A percentile compares a stretch with the other conserved stretches of the same genome.
phyloP scores from a whole-genome alignment of 768 basidiomycete genomes.

The Pisolithus sp. region DNA sequence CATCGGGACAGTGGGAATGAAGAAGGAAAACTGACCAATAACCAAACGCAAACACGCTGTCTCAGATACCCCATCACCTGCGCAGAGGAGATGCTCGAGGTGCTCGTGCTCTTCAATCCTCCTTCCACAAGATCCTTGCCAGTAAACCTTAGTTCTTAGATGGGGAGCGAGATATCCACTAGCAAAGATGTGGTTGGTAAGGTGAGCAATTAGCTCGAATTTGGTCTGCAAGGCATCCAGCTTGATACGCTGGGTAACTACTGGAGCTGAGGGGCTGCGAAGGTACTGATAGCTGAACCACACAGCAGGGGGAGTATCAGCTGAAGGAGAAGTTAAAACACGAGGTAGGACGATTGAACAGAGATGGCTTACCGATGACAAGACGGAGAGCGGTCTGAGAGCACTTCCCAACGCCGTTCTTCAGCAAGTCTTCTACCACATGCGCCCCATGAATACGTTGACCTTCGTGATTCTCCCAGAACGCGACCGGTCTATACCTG shows the following conservation, averaged over 20 bases:
- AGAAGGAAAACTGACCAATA: constrained; percentile 9
- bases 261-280: constrained; percentile 24
- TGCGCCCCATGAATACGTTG: constrained; percentile 31
- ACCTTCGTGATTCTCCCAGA: constrained; percentile 40
- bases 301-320: constrained; percentile 33
- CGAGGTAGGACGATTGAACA: neutral
- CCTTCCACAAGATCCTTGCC: constrained; percentile 35
- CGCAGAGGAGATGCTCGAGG: constrained; percentile 18
- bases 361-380: constrained; percentile 35
- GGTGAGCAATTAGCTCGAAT: constrained; percentile 37
- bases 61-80: constrained; percentile 15
- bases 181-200: constrained; percentile 43
- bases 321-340: constrained; percentile 17
- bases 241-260: constrained; percentile 39
- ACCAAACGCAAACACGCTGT: constrained; percentile 11
- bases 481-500: constrained; percentile 34
- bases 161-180: constrained; percentile 33
- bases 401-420: constrained; percentile 35
- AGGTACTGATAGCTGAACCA: constrained; percentile 43
- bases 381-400: constrained; percentile 40
- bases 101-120: constrained; percentile 22
- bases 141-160: constrained; percentile 34
- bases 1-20: too few relatives aligned
- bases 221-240: constrained; percentile 27
- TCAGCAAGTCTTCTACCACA: constrained; percentile 30